Evolutionary conservation across 352 stramenopile genomes (phyloP), one percentile per base, ranked within the genome.

Genomic region (Phytopythium cucurbitacearum): DNA sequence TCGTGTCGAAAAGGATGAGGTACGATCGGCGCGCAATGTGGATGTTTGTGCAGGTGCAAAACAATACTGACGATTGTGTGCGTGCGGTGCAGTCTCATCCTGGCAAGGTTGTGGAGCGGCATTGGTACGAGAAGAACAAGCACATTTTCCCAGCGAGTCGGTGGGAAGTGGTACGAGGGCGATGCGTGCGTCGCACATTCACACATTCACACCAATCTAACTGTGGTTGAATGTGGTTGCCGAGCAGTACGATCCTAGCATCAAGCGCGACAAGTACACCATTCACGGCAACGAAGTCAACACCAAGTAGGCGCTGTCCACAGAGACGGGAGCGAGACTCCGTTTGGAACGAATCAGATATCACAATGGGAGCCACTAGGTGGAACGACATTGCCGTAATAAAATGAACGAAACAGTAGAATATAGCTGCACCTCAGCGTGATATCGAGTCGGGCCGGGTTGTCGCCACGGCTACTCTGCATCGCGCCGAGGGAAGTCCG

Each of bases 71-170:
- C 38, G 5, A 12, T 51, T 36, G 44, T 47, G 37, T 57, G 21
- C 49, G n/a, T 56, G 11, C 33, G 34, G 42, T 51, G 11, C 50
- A 92, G 73, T 98, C 87, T 32, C 96, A 99, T 62, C 96, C 97
- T 11, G 97, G 97, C 1, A 99, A 99, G 76, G 91, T 99, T 11
- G 94, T 98, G 0, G 92, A 99, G 65, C 88, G 96, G 34, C 71
- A 94, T 50, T 99, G 96, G 96, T 99, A 99, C 67, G 97, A 99
- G 69, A 91, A 96, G 60, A 99, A 98, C 78, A 99, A 98, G 57
- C 97, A 99, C 61, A 99, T 99, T 65, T 99, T 99, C 58, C 97
- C 97, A n/a, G 96, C 96, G 0, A 97, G 80, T 76, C 89, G 96
- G 48, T 99, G 96, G 97, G 96, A 99, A 82, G 76, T 96, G 71